Conservation (phyloP, 2,329 filamentous ascomycete species). For the Zelopaecilomyces penicillatus region DNA sequence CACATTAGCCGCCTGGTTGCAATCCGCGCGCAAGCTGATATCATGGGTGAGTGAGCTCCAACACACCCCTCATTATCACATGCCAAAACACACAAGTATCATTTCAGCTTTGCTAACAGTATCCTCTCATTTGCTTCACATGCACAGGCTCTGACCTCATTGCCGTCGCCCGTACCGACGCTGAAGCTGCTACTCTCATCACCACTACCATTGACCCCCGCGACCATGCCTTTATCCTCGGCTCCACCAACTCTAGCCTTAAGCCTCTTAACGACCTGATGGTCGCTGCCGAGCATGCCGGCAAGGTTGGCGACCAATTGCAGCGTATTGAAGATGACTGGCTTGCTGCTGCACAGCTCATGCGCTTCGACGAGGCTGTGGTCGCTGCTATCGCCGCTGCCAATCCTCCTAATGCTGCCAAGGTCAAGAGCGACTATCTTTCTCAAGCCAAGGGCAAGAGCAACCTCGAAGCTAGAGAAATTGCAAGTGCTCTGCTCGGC, state of each 20-base stretch:
- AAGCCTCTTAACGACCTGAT: constrained; percentile 86
- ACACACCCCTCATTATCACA: background rate
- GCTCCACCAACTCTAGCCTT: constrained; percentile 75
- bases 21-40: constrained; percentile 94
- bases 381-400: constrained; percentile 68
- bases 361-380: constrained; percentile 87
- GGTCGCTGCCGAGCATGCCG: constrained; percentile 71
- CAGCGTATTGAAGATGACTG: constrained; percentile 91
- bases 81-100: too few species aligned
- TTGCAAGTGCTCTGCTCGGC: constrained; percentile 70
- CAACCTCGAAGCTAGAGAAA: constrained; percentile 70
- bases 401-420: constrained; percentile 55
- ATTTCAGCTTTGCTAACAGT: background rate
- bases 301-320: constrained; percentile 71
- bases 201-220: constrained; percentile 92
- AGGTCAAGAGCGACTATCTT: constrained; percentile 63
- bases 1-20: constrained; percentile 97
- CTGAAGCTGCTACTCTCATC: constrained; percentile 94
- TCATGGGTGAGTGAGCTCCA: constrained; percentile 62
- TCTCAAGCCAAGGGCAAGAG: constrained; percentile 69
- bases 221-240: constrained; percentile 90
- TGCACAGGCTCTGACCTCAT: constrained; percentile 67
- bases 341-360: constrained; percentile 68
- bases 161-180: constrained; percentile 89
- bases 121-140: background rate